Evolutionary conservation across 371 early-diverging fungal species (phyloP).

Genomic region (Mortierella sp.): DNA sequence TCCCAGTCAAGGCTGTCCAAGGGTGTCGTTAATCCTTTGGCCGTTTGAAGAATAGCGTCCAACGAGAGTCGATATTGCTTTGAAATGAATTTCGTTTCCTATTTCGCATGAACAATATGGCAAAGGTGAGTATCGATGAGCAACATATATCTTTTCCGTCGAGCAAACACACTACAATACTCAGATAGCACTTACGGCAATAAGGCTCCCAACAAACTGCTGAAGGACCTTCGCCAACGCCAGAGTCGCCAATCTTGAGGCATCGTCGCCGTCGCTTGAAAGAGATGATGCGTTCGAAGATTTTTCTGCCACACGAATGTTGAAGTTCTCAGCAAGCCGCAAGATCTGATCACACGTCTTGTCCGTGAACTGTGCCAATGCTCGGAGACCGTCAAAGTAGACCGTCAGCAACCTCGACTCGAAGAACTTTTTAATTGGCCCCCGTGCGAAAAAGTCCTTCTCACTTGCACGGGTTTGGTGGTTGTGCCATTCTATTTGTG

Average conservation of each 20-base stretch:
- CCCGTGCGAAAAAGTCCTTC: slow-evolving; percentile 51
- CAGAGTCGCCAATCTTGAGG: slow-evolving; percentile 14
- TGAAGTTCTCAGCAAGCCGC: slow-evolving; percentile 31
- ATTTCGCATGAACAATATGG: not conserved
- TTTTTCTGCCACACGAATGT: slow-evolving; percentile 29
- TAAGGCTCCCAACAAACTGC: slow-evolving; percentile 40
- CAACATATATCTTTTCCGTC: not conserved
- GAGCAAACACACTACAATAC: not conserved
- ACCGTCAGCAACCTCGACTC: slow-evolving; percentile 40
- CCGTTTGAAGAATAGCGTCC: slow-evolving; percentile 40
- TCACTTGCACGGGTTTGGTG: slow-evolving; percentile 51
- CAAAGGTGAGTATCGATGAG: not conserved
- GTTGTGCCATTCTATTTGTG: slow-evolving; percentile 52
- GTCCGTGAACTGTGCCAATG: slow-evolving; percentile 32
- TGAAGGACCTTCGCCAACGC: slow-evolving; percentile 24
- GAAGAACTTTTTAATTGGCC: slow-evolving; percentile 49
- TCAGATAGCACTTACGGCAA: slow-evolving; percentile 24
- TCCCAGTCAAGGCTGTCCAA: slow-evolving; percentile 52
- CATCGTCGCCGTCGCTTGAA: not conserved
- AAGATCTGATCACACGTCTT: slow-evolving; percentile 39
- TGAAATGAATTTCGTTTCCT: slow-evolving; percentile 36
- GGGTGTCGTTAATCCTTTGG: slow-evolving; percentile 44
- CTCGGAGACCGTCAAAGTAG: slow-evolving; percentile 43
- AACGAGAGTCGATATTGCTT: slow-evolving; percentile 28
- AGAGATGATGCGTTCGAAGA: not conserved